Evolutionary conservation across 73 alveolate genomes (phyloP), one percentile per base, ranked within the genome.

Genomic region (Strombidium stylifer): DNA sequence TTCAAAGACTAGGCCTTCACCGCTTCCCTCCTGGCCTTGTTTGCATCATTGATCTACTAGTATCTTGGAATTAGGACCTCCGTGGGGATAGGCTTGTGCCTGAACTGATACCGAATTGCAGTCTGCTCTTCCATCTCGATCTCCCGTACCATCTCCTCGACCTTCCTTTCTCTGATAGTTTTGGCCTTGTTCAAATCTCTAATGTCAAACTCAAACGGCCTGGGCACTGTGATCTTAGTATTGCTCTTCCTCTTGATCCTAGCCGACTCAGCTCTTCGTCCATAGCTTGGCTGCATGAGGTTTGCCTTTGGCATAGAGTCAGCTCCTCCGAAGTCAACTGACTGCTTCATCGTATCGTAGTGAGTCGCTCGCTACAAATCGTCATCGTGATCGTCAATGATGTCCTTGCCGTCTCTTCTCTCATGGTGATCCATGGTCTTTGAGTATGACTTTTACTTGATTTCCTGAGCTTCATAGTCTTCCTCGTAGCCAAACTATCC

Each of bases 161-260:
- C 72, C 50, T 88, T 85, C 37, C 73, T 36, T 31, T 81, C 91
- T 31, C 95, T 48, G 0, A 90, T 90, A 3, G 86, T 34, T 37
- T 58, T 55, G 30, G 67, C 36, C 51, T 71, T 82, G n/a, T 51
- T 83, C 50, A 67, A 73, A 5, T 86, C 95, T 68, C 97, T 80
- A 21, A 68, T 77, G 47, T 84, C 94, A 48, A 90, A 90, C 14
- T 74, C 39, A 32, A 73, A 90, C 20, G 97, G 97, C 41, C 57
- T 68, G 24, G 97, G 97, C 48, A 81, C 84, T n/a, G 97, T 90
- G 21, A 90, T 62, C 14, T 52, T 55, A 69, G 61, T 72, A 55
- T 56, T 69, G 16, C 80, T 81, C 48, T 36, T 58, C 94, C 50
- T 53, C 25, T 6, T 10, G 42, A 4, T 32, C 42, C 10, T 32